These are phyloP conservation scores for Karstenula rhodostoma DNA, from an alignment of 2,329 filamentous ascomycete genomes.

Conservation along the genomic window DNA sequence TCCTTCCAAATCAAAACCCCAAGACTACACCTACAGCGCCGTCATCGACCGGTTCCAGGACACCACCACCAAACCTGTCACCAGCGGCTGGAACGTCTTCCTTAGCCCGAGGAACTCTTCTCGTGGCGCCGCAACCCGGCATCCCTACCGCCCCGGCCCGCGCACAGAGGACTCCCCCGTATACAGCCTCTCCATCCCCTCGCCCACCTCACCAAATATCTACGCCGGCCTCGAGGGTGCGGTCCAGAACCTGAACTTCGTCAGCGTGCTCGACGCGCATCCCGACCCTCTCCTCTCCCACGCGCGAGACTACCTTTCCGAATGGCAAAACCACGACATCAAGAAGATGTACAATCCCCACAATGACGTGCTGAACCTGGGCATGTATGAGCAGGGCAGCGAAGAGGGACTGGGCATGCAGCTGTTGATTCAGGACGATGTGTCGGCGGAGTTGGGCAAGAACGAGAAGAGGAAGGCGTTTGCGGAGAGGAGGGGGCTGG, in stretches of 20 bases:
- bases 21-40: conserved; percentile 26
- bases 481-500: conserved; percentile 31
- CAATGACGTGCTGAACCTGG: conserved; percentile 51
- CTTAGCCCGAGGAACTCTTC: conserved; percentile 48
- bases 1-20: conserved; percentile 10
- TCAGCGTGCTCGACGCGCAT: conserved; percentile 51
- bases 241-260: conserved; percentile 55
- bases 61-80: conserved; percentile 10
- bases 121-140: conserved; percentile 23
- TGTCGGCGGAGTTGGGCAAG: conserved; percentile 34
- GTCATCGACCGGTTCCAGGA: conserved; percentile 20
- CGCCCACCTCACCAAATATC: conserved; percentile 53
- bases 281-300: conserved; percentile 53
- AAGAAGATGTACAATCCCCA: conserved; percentile 41
- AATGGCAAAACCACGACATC: conserved; percentile 32
- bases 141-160: conserved; percentile 27
- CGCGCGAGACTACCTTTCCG: conserved; percentile 22
- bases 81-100: conserved; percentile 57
- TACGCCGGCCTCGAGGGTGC: conserved; percentile 59
- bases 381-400: conserved; percentile 57
- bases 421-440: conserved; percentile 50
- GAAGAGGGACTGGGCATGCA: conserved; percentile 47
- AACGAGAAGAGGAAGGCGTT: conserved; percentile 23
- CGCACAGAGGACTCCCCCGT: conserved; percentile 50
- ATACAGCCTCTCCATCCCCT: conserved; percentile 58